These are phyloP conservation scores for Fusarium piperis DNA, from an alignment of 2,329 filamentous ascomycete genomes.

Conservation along the genomic window DNA sequence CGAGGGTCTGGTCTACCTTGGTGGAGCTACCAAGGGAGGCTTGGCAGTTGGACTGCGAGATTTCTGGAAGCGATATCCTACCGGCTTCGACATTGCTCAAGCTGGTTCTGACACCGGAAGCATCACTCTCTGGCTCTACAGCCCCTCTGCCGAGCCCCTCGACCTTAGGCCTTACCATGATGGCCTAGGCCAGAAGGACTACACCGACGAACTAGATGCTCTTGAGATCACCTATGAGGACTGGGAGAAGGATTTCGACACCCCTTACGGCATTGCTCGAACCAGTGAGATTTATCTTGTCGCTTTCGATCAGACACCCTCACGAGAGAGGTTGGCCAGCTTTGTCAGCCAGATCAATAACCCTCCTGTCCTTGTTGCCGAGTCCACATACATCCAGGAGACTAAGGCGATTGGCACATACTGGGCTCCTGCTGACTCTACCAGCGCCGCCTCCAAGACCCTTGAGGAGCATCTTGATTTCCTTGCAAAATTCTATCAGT, in stretches of 20 bases:
- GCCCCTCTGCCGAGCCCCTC: slow-evolving; percentile 63
- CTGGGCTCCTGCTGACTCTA: slow-evolving; percentile 57
- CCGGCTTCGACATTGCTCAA: slow-evolving; percentile 64
- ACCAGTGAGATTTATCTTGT: slow-evolving; percentile 67
- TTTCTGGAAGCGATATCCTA: slow-evolving; percentile 72
- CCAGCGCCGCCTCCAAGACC: slow-evolving; percentile 38
- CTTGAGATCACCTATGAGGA: slow-evolving; percentile 73
- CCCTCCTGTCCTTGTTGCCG: slow-evolving; percentile 61
- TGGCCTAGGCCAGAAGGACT: slow-evolving; percentile 64
- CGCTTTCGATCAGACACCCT: slow-evolving; percentile 63
- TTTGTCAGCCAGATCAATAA: slow-evolving; percentile 58
- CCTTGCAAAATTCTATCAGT: slow-evolving; percentile 64
- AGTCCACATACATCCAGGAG: slow-evolving; percentile 59
- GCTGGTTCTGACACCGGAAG: slow-evolving; percentile 59
- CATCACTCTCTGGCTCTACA: slow-evolving; percentile 70
- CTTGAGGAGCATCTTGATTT: slow-evolving; percentile 66
- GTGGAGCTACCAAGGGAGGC: slow-evolving; percentile 65
- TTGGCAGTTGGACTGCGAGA: slow-evolving; percentile 66
- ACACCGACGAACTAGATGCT: slow-evolving; percentile 66
- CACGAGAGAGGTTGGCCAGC: slow-evolving; percentile 54
- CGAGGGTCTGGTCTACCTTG: slow-evolving; percentile 67
- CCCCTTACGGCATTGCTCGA: slow-evolving; percentile 65
- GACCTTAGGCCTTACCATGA: slow-evolving; percentile 69
- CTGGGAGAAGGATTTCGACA: slow-evolving; percentile 64
- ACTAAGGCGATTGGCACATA: slow-evolving; percentile 64